A percentile compares a stretch with the other conserved stretches of the same genome.
phyloP scores from a whole-genome alignment of 2,329 filamentous ascomycete species.

The Zymoseptoria ardabiliae region DNA sequence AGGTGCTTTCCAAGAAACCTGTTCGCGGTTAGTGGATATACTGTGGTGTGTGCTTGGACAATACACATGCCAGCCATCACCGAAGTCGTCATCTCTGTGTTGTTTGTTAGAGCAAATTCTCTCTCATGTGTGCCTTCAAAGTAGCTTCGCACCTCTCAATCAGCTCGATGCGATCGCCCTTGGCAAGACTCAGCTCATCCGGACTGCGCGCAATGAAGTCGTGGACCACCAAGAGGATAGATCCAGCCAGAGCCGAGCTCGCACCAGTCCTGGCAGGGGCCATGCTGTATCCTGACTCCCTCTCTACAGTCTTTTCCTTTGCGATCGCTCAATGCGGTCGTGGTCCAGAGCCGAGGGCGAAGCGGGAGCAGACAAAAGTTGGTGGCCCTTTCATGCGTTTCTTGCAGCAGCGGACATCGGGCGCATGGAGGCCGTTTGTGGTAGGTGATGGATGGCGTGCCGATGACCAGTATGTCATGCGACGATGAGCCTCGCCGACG shows the following conservation, averaged over 20 bases:
- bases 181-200: constrained; percentile 82
- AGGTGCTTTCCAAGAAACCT: constrained; percentile 68
- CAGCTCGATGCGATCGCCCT: constrained; percentile 76
- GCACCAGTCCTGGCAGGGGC: constrained; percentile 14
- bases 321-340: neutral
- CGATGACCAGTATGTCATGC: neutral
- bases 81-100: constrained; percentile 67
- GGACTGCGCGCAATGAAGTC: constrained; percentile 87
- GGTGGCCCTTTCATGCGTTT: neutral
- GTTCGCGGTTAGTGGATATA: neutral
- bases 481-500: neutral
- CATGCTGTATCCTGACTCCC: neutral
- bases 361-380: neutral
- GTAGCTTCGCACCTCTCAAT: constrained; percentile 53
- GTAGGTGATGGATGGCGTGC: neutral
- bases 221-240: constrained; percentile 62
- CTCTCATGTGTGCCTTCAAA: neutral
- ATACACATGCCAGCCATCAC: constrained; percentile 55
- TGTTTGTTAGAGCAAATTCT: neutral
- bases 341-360: neutral
- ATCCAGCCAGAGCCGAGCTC: constrained; percentile 25
- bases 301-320: neutral
- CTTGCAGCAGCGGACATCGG: neutral
- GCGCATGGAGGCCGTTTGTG: neutral
- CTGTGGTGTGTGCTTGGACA: neutral